phyloP scores from a whole-genome alignment of 1,284 basidiomycete genomes.

The Tremellales sp. region DNA sequence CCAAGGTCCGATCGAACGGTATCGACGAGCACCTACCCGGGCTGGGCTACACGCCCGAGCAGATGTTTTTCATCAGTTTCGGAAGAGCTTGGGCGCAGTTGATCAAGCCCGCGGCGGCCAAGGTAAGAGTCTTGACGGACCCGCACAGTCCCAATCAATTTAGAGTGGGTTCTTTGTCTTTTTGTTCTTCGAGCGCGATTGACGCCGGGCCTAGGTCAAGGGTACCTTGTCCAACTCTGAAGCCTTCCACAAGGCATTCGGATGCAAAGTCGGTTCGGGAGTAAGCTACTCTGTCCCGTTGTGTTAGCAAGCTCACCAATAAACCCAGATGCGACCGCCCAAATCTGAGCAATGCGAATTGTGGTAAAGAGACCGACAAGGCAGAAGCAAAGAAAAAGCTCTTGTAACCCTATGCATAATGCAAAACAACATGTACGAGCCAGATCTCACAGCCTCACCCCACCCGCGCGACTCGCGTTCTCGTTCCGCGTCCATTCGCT shows the following conservation, averaged over 20 bases:
- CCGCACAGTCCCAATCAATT: slow-evolving; percentile 78
- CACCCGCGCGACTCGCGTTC: background rate
- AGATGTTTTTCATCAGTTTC: slow-evolving; percentile 86
- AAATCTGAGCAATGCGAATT: slow-evolving; percentile 41
- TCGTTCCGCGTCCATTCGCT: slow-evolving; percentile 11
- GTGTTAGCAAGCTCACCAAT: background rate
- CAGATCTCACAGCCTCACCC: too few species aligned
- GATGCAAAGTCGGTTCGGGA: slow-evolving; percentile 42
- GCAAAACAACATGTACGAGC: too few species aligned
- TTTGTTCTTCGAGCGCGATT: too few species aligned
- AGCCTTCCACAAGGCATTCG: slow-evolving; percentile 47
- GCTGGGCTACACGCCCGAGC: slow-evolving; percentile 72
- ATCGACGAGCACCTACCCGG: slow-evolving; percentile 69
- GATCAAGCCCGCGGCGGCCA: slow-evolving; percentile 51
- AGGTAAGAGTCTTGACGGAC: slow-evolving; percentile 76
- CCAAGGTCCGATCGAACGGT: slow-evolving; percentile 57
- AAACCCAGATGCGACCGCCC: slow-evolving; percentile 33
- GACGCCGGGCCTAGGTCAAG: too few species aligned
- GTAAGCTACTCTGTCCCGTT: slow-evolving; percentile 21
- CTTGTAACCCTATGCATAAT: too few species aligned
- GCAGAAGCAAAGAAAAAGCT: too few species aligned
- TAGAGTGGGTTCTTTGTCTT: too few species aligned
- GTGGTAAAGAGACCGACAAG: slow-evolving; percentile 35
- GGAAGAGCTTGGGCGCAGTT: slow-evolving; percentile 47
- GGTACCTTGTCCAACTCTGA: slow-evolving; percentile 62